Conservation (phyloP, 2,329 filamentous ascomycete genomes). For the Cylindrodendrum hubeiense region DNA sequence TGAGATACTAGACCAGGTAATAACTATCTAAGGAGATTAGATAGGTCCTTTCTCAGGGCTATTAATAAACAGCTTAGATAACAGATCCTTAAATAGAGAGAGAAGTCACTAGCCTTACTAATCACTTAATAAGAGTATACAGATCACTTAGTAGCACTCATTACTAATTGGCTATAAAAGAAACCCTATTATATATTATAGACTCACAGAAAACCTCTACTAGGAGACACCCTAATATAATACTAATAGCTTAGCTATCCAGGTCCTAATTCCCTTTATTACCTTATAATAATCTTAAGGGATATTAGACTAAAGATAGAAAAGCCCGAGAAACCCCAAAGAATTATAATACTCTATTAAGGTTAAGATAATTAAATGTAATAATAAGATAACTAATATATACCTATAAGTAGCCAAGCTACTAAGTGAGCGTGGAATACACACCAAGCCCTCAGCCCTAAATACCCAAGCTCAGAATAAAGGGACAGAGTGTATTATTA, state of each 20-base stretch:
- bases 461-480: neutral
- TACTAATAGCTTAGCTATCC: neutral
- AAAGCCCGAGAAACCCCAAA: no score
- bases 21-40: neutral
- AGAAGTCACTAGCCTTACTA: neutral
- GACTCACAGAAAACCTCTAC: neutral
- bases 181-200: neutral
- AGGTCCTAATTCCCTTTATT: neutral
- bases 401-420: neutral
- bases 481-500: neutral
- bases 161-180: neutral
- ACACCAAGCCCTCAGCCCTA: neutral
- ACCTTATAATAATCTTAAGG: neutral
- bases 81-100: neutral
- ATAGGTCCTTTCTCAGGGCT: neutral
- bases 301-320: neutral
- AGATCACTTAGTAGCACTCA: neutral
- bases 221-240: neutral
- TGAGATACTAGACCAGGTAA: neutral
- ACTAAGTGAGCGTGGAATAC: neutral
- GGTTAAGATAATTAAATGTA: neutral
- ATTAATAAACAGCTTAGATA: neutral
- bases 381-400: neutral
- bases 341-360: neutral
- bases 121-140: neutral